phyloP scores from a whole-genome alignment of 352 stramenopile genomes.

The Phytophthora sansomeana region DNA sequence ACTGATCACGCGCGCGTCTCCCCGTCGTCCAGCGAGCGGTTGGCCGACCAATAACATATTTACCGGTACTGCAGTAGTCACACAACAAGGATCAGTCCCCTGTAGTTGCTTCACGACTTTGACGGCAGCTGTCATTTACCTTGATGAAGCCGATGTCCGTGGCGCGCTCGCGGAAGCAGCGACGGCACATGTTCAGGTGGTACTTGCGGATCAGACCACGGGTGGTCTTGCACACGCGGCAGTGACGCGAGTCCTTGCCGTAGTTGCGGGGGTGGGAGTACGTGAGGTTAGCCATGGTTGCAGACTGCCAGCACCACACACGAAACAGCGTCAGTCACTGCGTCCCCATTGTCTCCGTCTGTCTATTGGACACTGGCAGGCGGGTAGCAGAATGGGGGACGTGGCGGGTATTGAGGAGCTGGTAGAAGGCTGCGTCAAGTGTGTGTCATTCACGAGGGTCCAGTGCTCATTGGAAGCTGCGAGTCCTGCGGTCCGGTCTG shows the following conservation, averaged over 20 bases:
- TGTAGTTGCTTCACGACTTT: neutral
- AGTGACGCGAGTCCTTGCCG: slow-evolving; percentile 92
- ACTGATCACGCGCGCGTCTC: slow-evolving; percentile 36
- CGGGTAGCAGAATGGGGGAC: neutral
- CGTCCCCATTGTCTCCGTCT: slow-evolving; percentile 15
- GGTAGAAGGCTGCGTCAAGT: neutral
- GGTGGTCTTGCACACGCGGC: slow-evolving; percentile 92
- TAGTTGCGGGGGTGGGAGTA: slow-evolving; percentile 90
- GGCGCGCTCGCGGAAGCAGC: slow-evolving; percentile 96
- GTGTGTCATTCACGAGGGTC: neutral
- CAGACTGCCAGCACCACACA: slow-evolving; percentile 44
- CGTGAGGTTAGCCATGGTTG: slow-evolving; percentile 91
- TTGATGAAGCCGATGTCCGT: slow-evolving; percentile 97
- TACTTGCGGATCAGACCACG: slow-evolving; percentile 97
- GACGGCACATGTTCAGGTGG: slow-evolving; percentile 96
- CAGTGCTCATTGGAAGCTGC: neutral
- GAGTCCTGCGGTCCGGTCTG: slow-evolving; percentile 9
- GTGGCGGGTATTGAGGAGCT: neutral
- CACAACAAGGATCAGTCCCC: slow-evolving; percentile 11
- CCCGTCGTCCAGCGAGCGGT: slow-evolving; percentile 41
- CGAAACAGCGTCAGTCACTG: slow-evolving; percentile 24
- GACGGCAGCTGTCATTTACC: slow-evolving; percentile 48
- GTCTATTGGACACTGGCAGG: slow-evolving; percentile 2
- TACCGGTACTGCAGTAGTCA: slow-evolving; percentile 66
- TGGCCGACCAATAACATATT: slow-evolving; percentile 64